A percentile compares a stretch with the other conserved stretches of the same genome.
phyloP scores from a whole-genome alignment of 2,329 filamentous ascomycete species.

The Penicillium olsonii region DNA sequence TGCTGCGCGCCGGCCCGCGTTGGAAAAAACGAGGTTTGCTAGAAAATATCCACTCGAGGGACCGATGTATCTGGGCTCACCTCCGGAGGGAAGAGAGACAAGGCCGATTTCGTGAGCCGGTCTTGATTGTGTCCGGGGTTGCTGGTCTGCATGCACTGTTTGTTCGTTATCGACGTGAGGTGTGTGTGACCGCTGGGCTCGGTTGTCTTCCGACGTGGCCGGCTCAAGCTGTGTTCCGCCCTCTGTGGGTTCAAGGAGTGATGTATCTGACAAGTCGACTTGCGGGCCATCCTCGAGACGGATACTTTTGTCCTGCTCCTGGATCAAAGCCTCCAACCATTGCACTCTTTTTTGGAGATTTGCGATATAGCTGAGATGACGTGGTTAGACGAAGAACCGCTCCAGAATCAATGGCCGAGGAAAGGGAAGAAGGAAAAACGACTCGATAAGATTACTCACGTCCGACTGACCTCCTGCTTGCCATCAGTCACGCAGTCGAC shows the following conservation, averaged over 20 bases:
- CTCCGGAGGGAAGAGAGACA: slow-evolving; percentile 52
- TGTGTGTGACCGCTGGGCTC: not conserved
- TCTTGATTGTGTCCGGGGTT: slow-evolving; percentile 14
- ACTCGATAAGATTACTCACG: slow-evolving; percentile 27
- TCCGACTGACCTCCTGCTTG: slow-evolving; percentile 47
- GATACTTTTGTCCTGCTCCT: slow-evolving; percentile 45
- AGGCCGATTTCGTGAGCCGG: slow-evolving; percentile 56
- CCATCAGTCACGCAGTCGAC: slow-evolving; percentile 49
- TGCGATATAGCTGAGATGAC: slow-evolving; percentile 33
- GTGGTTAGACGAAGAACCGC: not conserved
- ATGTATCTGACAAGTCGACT: slow-evolving; percentile 6
- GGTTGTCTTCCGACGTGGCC: not conserved
- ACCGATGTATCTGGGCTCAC: slow-evolving; percentile 54
- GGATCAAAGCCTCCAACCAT: slow-evolving; percentile 52
- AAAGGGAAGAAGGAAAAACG: not conserved
- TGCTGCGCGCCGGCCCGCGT: slow-evolving; percentile 30
- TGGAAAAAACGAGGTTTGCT: slow-evolving; percentile 51
- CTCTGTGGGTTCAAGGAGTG: slow-evolving; percentile 1
- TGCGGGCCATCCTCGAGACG: slow-evolving; percentile 36
- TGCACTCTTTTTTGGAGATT: slow-evolving; percentile 45
- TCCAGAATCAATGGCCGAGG: not conserved
- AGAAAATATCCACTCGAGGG: slow-evolving; percentile 59
- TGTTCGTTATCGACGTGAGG: slow-evolving; percentile 18
- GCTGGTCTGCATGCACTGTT: not conserved
- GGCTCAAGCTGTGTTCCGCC: slow-evolving; percentile 1